A percentile compares a stretch with the other conserved stretches of the same genome.
phyloP scores from a whole-genome alignment of 2,329 filamentous ascomycete genomes.

The Xylaria multiplex region DNA sequence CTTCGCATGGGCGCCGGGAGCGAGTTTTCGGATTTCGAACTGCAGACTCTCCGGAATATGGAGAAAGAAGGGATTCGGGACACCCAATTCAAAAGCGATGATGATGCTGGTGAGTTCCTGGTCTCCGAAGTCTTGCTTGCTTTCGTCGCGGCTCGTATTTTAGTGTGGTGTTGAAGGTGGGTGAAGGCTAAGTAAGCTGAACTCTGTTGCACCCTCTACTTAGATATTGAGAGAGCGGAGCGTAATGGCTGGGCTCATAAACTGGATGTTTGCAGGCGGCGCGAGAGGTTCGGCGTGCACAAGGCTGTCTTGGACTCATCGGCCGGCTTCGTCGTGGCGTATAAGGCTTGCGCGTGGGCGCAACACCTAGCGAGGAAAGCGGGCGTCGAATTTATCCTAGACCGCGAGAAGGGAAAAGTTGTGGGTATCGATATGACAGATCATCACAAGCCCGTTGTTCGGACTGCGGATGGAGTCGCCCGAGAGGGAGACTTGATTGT shows the following conservation, averaged over 20 bases:
- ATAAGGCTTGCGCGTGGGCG: constrained; percentile 44
- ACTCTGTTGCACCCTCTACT: background rate
- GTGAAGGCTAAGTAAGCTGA: background rate
- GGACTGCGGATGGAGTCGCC: constrained; percentile 38
- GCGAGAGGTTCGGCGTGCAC: constrained; percentile 43
- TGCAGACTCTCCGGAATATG: constrained; percentile 43
- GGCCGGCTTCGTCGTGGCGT: constrained; percentile 56
- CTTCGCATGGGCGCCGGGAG: constrained; percentile 41
- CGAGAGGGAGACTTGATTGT: constrained; percentile 43
- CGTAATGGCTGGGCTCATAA: constrained; percentile 43
- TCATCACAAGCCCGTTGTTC: constrained; percentile 27
- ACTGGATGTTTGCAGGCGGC: constrained; percentile 50
- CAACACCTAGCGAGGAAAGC: constrained; percentile 52
- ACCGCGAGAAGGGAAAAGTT: constrained; percentile 40
- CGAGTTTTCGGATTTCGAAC: constrained; percentile 41
- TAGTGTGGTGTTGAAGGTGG: background rate
- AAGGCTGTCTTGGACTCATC: constrained; percentile 57
- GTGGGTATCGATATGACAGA: constrained; percentile 32
- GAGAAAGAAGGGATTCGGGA: constrained; percentile 43
- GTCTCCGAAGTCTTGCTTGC: background rate
- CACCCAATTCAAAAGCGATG: constrained; percentile 42
- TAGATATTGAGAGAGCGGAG: constrained; percentile 39
- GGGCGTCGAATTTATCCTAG: constrained; percentile 57
- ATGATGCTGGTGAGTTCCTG: constrained; percentile 39
- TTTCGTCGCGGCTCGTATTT: background rate